phyloP scores from a whole-genome alignment of 441 rosid species.

The Manihot esculenta region DNA sequence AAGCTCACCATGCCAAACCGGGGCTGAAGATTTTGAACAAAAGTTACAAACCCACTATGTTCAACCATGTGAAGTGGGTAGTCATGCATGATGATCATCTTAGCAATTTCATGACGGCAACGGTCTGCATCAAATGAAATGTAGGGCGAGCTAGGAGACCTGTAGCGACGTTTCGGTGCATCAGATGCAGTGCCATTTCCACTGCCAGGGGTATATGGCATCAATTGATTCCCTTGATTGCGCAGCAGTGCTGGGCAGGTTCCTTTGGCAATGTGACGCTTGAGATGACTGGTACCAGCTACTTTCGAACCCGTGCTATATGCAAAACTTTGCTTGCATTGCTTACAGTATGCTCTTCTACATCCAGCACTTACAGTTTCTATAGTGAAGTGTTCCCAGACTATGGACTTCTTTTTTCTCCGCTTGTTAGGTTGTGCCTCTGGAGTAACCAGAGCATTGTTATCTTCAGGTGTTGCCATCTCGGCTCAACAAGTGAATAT shows the following conservation, averaged over 20 bases:
- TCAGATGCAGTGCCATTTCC: constrained; percentile 39
- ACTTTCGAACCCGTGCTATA: constrained; percentile 78
- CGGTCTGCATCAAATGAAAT: constrained; percentile 71
- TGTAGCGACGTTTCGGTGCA: constrained; percentile 73
- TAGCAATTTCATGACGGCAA: constrained; percentile 73
- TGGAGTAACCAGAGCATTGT: constrained; percentile 15
- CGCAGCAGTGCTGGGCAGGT: constrained; percentile 66
- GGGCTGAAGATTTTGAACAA: constrained; percentile 80
- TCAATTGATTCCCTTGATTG: constrained; percentile 40
- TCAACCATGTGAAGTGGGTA: constrained; percentile 95
- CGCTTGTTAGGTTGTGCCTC: constrained; percentile 57
- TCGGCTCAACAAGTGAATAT: constrained; percentile 25
- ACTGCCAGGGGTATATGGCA: constrained; percentile 34
- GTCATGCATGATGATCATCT: constrained; percentile 85
- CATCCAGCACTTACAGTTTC: constrained; percentile 63
- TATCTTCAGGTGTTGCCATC: constrained; percentile 34
- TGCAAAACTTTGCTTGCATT: constrained; percentile 81
- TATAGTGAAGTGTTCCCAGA: constrained; percentile 86
- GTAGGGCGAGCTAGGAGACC: constrained; percentile 44
- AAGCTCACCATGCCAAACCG: constrained; percentile 61
- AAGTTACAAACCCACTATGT: constrained; percentile 68
- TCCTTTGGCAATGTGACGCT: constrained; percentile 78
- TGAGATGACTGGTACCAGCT: constrained; percentile 97
- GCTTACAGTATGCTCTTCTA: constrained; percentile 75
- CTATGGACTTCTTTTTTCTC: constrained; percentile 84